phyloP scores from a whole-genome alignment of 192 early-diverging fungal genomes.

The Helicostylum pulchrum region DNA sequence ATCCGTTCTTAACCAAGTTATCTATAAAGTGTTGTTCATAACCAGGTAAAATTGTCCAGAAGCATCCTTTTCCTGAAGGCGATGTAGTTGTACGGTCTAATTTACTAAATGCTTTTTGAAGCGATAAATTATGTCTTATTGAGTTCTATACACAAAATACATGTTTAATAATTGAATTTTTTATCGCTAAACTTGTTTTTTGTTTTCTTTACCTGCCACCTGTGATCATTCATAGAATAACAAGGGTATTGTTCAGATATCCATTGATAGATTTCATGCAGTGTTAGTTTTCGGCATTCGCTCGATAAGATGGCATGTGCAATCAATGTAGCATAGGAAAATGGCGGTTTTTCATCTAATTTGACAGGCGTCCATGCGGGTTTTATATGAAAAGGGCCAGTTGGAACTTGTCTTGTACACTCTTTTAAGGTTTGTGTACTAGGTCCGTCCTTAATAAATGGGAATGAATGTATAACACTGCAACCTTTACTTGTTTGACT shows the following conservation, averaged over 20 bases:
- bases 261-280: constrained; percentile 83
- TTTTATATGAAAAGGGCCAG: background rate
- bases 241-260: constrained; percentile 71
- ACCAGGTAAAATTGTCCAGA: constrained; percentile 50
- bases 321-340: constrained; percentile 82
- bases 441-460: constrained; percentile 5
- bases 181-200: too few species aligned
- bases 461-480: background rate
- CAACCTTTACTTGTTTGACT: background rate
- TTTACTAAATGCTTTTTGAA: constrained; percentile 77
- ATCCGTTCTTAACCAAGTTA: constrained; percentile 18
- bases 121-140: constrained; percentile 82
- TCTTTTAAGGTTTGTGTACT: background rate
- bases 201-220: constrained; percentile 70
- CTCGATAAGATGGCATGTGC: constrained; percentile 71
- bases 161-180: background rate
- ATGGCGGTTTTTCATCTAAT: constrained; percentile 55
- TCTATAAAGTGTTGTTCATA: constrained; percentile 28
- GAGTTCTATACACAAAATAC: constrained; percentile 65
- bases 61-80: constrained; percentile 59
- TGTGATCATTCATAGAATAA: constrained; percentile 55
- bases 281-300: constrained; percentile 55
- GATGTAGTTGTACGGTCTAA: constrained; percentile 62
- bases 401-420: background rate
- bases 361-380: constrained; percentile 32